Percentiles rank a stretch among this genome's conserved stretches.
Evolutionary conservation across 768 basidiomycete species (phyloP).

Genomic region (Suillus cothurnatus): DNA sequence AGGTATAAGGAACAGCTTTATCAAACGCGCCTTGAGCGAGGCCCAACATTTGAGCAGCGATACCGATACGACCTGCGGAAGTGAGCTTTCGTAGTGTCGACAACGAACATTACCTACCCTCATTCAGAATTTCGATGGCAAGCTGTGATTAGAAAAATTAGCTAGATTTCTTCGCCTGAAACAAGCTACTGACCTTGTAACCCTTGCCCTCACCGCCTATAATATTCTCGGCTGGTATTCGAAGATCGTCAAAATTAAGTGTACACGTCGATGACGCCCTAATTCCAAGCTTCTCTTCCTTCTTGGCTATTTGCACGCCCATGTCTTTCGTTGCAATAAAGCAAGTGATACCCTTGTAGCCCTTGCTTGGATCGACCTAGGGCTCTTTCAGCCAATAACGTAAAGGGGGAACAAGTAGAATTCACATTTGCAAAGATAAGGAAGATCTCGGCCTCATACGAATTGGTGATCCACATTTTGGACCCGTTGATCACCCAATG

Average conservation of each 20-base stretch:
- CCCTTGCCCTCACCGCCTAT: constrained; percentile 92
- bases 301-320: constrained; percentile 97
- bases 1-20: constrained; percentile 94
- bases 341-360: constrained; percentile 99
- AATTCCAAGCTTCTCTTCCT: constrained; percentile 98
- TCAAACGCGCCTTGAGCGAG: constrained; percentile 97
- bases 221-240: constrained; percentile 81
- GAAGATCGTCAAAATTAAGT: constrained; percentile 92
- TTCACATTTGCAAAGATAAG: constrained; percentile 94
- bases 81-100: neutral
- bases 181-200: constrained; percentile 62
- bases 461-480: constrained; percentile 99
- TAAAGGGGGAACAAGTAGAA: neutral
- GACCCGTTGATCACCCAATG: constrained; percentile 92
- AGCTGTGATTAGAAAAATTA: constrained; percentile 46
- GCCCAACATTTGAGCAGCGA: constrained; percentile 98
- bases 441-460: constrained; percentile 86
- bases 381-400: neutral
- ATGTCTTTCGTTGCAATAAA: constrained; percentile 96
- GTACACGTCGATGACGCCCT: constrained; percentile 94
- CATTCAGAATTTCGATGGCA: constrained; percentile 96
- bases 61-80: constrained; percentile 80
- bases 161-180: neutral
- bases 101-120: constrained; percentile 48
- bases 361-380: constrained; percentile 83